These are phyloP conservation scores for Hevea brasiliensis DNA, from an alignment of 345 rosid genomes.

Conservation along the genomic window DNA sequence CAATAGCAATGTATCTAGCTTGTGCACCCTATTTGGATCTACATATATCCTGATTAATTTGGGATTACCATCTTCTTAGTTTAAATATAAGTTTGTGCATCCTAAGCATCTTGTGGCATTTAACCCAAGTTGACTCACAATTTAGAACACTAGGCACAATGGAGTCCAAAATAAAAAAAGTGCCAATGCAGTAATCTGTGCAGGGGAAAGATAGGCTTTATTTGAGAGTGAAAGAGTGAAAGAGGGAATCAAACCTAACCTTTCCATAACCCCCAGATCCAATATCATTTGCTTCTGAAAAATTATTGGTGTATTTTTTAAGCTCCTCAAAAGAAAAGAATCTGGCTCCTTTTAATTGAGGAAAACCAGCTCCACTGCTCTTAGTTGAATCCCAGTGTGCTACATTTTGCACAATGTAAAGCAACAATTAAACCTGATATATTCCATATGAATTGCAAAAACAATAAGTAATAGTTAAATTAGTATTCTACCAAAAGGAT, in stretches of 20 bases:
- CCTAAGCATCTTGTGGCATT: too few relatives aligned
- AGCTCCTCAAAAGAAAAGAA: constrained; percentile 61
- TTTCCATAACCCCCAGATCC: constrained; percentile 96
- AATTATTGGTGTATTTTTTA: constrained; percentile 61
- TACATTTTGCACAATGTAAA: constrained; percentile 34
- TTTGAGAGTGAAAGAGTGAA: too few relatives aligned
- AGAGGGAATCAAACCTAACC: constrained; percentile 28
- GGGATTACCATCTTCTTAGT: too few relatives aligned
- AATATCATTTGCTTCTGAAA: constrained; percentile 63
- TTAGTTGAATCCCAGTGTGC: constrained; percentile 66
- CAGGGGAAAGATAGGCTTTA: too few relatives aligned
- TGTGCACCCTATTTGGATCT: too few relatives aligned
- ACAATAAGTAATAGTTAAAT: background rate
- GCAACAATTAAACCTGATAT: constrained; percentile 2
- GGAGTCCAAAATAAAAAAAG: too few relatives aligned
- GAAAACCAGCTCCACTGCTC: constrained; percentile 51
- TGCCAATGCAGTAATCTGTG: too few relatives aligned
- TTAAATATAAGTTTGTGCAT: too few relatives aligned
- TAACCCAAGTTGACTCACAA: too few relatives aligned
- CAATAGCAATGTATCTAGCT: background rate
- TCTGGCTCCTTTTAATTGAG: constrained; percentile 78
- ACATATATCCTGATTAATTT: too few relatives aligned
- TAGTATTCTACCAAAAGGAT: constrained; percentile 64
- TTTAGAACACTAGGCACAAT: too few relatives aligned
- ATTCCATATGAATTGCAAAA: constrained; percentile 4